Evolutionary conservation across 108 stramenopile genomes (phyloP).

Genomic region (Cyclostephanos tholiformis): DNA sequence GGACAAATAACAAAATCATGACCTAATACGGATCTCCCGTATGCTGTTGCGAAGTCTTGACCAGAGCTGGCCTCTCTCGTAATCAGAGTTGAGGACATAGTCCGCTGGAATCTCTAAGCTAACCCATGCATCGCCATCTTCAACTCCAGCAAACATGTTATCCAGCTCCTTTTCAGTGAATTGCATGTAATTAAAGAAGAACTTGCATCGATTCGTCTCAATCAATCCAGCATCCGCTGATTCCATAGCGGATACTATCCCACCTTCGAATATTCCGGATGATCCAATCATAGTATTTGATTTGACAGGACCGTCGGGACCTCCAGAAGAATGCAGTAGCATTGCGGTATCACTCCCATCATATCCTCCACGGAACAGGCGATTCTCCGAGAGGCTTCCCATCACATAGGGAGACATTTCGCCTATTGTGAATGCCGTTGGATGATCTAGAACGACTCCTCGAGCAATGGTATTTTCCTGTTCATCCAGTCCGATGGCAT

Average conservation of each 20-base stretch:
- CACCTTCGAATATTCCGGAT: slow-evolving; percentile 78
- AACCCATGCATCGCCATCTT: slow-evolving; percentile 73
- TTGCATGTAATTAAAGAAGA: slow-evolving; percentile 82
- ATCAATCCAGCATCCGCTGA: slow-evolving; percentile 43
- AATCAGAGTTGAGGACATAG: slow-evolving; percentile 61
- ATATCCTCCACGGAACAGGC: slow-evolving; percentile 76
- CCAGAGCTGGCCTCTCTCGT: slow-evolving; percentile 76
- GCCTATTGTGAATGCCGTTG: slow-evolving; percentile 79
- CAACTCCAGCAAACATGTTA: slow-evolving; percentile 58
- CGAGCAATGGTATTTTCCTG: slow-evolving; percentile 74
- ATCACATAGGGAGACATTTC: slow-evolving; percentile 69
- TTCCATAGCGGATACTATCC: slow-evolving; percentile 58
- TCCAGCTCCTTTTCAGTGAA: slow-evolving; percentile 79
- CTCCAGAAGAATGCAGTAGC: slow-evolving; percentile 69
- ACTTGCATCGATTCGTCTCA: slow-evolving; percentile 64
- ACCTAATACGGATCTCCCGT: slow-evolving; percentile 15
- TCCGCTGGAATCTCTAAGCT: slow-evolving; percentile 79
- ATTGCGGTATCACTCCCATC: slow-evolving; percentile 62
- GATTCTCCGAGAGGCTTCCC: slow-evolving; percentile 52
- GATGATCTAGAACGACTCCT: slow-evolving; percentile 83
- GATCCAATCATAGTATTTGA: slow-evolving; percentile 66
- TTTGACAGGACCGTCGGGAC: slow-evolving; percentile 41
- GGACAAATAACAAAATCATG: not conserved
- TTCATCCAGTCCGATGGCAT: slow-evolving; percentile 76
- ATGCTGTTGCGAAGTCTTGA: slow-evolving; percentile 61